Conservation (phyloP, 2,329 filamentous ascomycete species). For the Metarhizium album region DNA sequence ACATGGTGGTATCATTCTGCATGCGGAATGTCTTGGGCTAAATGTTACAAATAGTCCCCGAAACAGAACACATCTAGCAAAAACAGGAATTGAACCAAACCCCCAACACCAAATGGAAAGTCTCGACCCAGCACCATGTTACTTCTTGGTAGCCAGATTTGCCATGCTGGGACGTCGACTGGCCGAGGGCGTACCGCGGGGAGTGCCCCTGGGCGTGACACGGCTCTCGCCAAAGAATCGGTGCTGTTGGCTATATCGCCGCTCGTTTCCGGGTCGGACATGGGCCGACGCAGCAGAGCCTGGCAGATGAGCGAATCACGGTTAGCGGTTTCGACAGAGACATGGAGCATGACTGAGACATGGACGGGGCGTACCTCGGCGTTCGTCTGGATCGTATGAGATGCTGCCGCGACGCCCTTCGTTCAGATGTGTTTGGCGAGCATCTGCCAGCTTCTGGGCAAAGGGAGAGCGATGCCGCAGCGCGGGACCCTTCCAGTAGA, state of each 20-base stretch:
- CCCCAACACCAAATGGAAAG: not conserved
- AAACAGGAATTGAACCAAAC: not conserved
- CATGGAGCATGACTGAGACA: not conserved
- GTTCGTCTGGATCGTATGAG: conserved; percentile 12
- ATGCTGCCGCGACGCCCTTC: conserved; percentile 21
- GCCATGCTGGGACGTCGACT: conserved; percentile 21
- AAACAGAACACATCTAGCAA: not conserved
- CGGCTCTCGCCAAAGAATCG: conserved; percentile 32
- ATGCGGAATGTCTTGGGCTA: not conserved
- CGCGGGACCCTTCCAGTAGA: conserved; percentile 53
- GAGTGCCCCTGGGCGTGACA: conserved; percentile 27
- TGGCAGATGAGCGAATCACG: not conserved
- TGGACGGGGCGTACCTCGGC: conserved; percentile 17
- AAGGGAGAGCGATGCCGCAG: conserved; percentile 53
- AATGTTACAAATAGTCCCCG: not conserved
- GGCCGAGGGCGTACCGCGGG: conserved; percentile 25
- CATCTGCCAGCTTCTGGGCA: conserved; percentile 48
- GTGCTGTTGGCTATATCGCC: conserved; percentile 27
- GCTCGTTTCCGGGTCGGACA: conserved; percentile 12
- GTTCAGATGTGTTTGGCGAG: conserved; percentile 18
- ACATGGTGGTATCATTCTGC: conserved; percentile 4
- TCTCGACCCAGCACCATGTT: not conserved
- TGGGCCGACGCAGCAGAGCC: conserved; percentile 14
- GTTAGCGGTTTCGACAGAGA: not conserved
- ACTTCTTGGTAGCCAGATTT: conserved; percentile 7